These are phyloP conservation scores for Pyrenochaeta sp. DNA, from an alignment of 2,329 filamentous ascomycete species.

Conservation along the genomic window DNA sequence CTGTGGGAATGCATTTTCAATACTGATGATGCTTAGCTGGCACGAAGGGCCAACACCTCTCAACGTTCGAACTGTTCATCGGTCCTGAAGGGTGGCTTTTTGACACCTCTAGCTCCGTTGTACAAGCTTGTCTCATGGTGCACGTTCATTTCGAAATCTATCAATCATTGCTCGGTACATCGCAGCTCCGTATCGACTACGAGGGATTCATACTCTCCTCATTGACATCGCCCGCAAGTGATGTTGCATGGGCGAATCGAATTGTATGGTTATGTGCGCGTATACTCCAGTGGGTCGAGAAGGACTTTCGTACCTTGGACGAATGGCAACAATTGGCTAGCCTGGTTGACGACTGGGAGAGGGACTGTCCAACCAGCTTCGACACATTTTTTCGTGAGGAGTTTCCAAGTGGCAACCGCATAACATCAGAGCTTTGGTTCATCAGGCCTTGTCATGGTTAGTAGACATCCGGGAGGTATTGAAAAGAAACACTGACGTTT, in stretches of 20 bases:
- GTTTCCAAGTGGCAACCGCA: not conserved
- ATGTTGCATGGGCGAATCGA: slow-evolving; percentile 22
- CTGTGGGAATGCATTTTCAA: slow-evolving; percentile 5
- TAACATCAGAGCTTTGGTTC: slow-evolving; percentile 24
- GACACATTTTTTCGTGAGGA: slow-evolving; percentile 20
- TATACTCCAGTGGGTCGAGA: slow-evolving; percentile 21
- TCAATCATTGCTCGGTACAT: slow-evolving; percentile 15
- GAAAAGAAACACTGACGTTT: slow-evolving; percentile 1
- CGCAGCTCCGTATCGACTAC: slow-evolving; percentile 21
- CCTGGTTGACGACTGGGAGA: slow-evolving; percentile 28
- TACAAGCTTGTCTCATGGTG: slow-evolving; percentile 24
- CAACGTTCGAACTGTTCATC: slow-evolving; percentile 23
- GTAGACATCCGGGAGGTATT: not conserved
- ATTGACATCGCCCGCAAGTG: slow-evolving; percentile 11
- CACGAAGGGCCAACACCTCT: slow-evolving; percentile 21
- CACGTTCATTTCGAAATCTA: slow-evolving; percentile 27
- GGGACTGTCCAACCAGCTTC: slow-evolving; percentile 18
- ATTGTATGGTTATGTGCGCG: slow-evolving; percentile 27
- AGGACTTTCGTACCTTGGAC: slow-evolving; percentile 2
- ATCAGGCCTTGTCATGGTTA: slow-evolving; percentile 21
- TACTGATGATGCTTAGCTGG: slow-evolving; percentile 16
- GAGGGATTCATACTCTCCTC: slow-evolving; percentile 9
- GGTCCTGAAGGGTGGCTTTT: slow-evolving; percentile 20
- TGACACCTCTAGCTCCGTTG: slow-evolving; percentile 17
- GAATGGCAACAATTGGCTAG: slow-evolving; percentile 17